Base-by-base conservation (phyloP, 2,329 filamentous ascomycete species). In the Fusarium dimerum region DNA sequence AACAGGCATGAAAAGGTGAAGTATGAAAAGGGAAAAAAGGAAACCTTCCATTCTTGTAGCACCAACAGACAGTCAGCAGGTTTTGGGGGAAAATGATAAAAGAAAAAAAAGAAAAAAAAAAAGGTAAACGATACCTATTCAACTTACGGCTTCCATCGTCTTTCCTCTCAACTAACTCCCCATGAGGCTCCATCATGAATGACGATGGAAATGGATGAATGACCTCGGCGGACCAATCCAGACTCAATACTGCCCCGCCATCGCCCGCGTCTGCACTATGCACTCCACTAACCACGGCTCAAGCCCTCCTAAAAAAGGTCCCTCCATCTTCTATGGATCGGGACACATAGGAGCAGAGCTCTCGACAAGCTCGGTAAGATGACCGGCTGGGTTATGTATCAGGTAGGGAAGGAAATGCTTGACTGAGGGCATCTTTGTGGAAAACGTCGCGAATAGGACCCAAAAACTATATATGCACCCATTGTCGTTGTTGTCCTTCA, bases 121-220 rank as follows among this genome's bases (percentile, higher is more conserved):
- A 20, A 50, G 40, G 26, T 16, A 34, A 43, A 50, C 50, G 50
- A 56, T 43, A 34, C 34, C 48, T 43, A 20, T 45, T 47, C 36
- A 60, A 45, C 57, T 52, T 52, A 56, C 62, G 61, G 60, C 62
- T 64, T 63, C 57, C 60, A 61, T 64, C 62, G 62, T 64, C 62
- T 60, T 59, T 62, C 51, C 50, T 51, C 45, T 40, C 49, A 49
- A 11, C 13, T 15, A 15, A 36, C 32, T 53, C 59, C 20, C 20
- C 20, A 26, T 26, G 53, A 54, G 61, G 61, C 59, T 64, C 61
- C 61, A 64, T 64, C 56, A 60, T 52, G 60, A 62, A 64, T 64
- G 62, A 56, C 60, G 62, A 64, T 63, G 50, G 38, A 51, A 59
- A 57, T 62, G 56, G 53, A 61, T 45, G 54, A 43, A 55, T 54